These are phyloP conservation scores for Epichloe typhina DNA, from an alignment of 2,329 filamentous ascomycete species.

Conservation along the genomic window DNA sequence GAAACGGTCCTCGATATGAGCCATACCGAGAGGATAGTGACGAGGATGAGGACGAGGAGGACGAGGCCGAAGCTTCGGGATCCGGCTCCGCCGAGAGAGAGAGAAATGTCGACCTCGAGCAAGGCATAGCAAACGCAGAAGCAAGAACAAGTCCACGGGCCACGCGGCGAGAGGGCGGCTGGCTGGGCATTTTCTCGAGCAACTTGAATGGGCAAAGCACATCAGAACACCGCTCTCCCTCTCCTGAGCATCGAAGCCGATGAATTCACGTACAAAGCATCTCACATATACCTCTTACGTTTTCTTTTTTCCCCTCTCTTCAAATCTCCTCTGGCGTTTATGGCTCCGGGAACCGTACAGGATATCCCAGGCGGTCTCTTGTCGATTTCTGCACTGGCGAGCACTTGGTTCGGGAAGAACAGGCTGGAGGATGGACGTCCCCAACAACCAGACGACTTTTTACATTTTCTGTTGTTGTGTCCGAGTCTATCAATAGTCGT, in stretches of 20 bases:
- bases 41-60: slow-evolving; percentile 23
- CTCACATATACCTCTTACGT: background rate
- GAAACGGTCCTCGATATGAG: slow-evolving; percentile 39
- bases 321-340: background rate
- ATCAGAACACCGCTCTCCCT: slow-evolving; percentile 12
- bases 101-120: slow-evolving; percentile 29
- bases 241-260: slow-evolving; percentile 11
- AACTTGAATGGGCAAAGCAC: slow-evolving; percentile 11
- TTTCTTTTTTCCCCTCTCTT: background rate
- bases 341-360: background rate
- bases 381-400: background rate
- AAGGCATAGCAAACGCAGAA: slow-evolving; percentile 20
- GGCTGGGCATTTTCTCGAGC: slow-evolving; percentile 26
- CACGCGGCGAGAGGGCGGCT: slow-evolving; percentile 19
- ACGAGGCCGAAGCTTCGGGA: slow-evolving; percentile 19
- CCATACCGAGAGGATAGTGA: slow-evolving; percentile 40
- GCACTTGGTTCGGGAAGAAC: background rate
- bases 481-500: background rate
- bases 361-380: background rate
- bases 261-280: background rate
- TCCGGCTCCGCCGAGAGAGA: slow-evolving; percentile 17
- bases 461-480: background rate
- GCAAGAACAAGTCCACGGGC: slow-evolving; percentile 9
- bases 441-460: background rate
- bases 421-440: too few species aligned